Conservation (phyloP, 108 stramenopile species). For the Nannochloropsis granulata region DNA sequence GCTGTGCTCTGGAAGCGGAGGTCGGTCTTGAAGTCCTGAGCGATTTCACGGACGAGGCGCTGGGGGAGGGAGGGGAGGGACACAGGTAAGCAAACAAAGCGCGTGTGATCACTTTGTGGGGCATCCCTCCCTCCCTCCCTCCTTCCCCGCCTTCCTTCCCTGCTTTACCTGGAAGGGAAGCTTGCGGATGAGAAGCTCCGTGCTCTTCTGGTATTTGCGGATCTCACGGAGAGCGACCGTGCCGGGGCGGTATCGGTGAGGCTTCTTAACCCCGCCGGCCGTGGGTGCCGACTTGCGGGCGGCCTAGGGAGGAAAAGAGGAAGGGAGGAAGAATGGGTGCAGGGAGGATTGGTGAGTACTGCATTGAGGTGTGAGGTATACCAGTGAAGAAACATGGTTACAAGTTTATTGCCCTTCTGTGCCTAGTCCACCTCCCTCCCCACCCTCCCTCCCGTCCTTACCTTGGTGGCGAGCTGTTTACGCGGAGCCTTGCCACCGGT, state of each 20-base stretch:
- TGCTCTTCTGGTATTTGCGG: conserved; percentile 68
- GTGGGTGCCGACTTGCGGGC: conserved; percentile 27
- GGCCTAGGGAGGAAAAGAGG: conserved; percentile 2
- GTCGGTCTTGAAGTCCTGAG: conserved; percentile 90
- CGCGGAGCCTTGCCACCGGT: conserved; percentile 88
- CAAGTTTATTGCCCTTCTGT: too few relatives aligned
- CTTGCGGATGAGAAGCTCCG: conserved; percentile 41
- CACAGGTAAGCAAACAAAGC: too few relatives aligned
- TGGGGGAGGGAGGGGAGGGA: conserved; percentile 7
- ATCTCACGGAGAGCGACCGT: conserved; percentile 75
- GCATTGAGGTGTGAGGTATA: too few relatives aligned
- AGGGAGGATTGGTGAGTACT: too few relatives aligned
- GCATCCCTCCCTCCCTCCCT: too few relatives aligned
- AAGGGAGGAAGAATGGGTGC: too few relatives aligned
- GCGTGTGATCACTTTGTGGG: too few relatives aligned
- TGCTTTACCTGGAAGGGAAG: conserved; percentile 45
- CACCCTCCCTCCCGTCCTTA: too few relatives aligned
- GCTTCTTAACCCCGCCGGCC: conserved; percentile 75
- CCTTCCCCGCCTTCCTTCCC: too few relatives aligned
- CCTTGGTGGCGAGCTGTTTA: conserved; percentile 29
- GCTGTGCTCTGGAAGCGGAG: conserved; percentile 91
- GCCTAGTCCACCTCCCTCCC: too few relatives aligned
- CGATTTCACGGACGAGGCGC: conserved; percentile 84
- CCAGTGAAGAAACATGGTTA: too few relatives aligned
- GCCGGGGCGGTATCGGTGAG: conserved; percentile 50